A percentile compares a stretch with the other conserved stretches of the same genome.
phyloP scores from a whole-genome alignment of 2,329 filamentous ascomycete species.

The Fusarium nodosum region DNA sequence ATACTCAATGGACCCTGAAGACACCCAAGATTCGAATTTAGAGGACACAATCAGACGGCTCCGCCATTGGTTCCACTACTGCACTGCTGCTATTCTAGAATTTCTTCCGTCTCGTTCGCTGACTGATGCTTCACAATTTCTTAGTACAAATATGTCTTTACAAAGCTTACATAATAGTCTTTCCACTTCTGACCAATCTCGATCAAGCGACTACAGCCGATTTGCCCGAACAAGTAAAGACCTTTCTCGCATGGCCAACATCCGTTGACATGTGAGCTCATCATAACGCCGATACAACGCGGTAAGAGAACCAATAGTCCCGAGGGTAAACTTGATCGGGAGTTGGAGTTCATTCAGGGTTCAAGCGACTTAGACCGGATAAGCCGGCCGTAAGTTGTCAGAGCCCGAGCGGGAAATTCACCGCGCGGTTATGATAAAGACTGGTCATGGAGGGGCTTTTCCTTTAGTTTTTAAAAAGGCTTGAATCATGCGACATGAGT shows the following conservation, averaged over 20 bases:
- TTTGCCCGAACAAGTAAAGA: conserved; percentile 36
- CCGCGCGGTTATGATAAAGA: conserved; percentile 47
- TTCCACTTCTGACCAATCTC: conserved; percentile 13
- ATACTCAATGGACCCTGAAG: conserved; percentile 16
- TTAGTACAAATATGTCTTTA: conserved; percentile 25
- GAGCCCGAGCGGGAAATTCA: conserved; percentile 43
- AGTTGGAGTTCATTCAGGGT: conserved; percentile 7
- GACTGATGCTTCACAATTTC: conserved; percentile 50
- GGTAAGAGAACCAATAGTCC: conserved; percentile 9
- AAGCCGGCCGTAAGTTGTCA: conserved; percentile 34
- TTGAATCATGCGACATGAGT: conserved; percentile 47
- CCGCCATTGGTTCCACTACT: conserved; percentile 42
- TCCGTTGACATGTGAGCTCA: conserved; percentile 40
- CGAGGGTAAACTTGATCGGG: conserved; percentile 24
- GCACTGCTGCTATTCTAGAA: conserved; percentile 13
- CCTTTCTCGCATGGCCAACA: conserved; percentile 12
- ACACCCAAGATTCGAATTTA: conserved; percentile 8
- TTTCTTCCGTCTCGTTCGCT: conserved; percentile 31
- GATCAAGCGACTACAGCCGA: conserved; percentile 15
- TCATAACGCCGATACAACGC: conserved; percentile 34
- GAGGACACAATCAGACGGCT: conserved; percentile 15
- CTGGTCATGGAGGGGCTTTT: conserved; percentile 23
- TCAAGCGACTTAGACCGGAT: conserved; percentile 36
- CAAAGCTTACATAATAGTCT: conserved; percentile 45
- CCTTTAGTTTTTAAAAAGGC: conserved; percentile 21